Base-by-base conservation (phyloP, 345 rosid genomes). In the Eucalyptus marginata region DNA sequence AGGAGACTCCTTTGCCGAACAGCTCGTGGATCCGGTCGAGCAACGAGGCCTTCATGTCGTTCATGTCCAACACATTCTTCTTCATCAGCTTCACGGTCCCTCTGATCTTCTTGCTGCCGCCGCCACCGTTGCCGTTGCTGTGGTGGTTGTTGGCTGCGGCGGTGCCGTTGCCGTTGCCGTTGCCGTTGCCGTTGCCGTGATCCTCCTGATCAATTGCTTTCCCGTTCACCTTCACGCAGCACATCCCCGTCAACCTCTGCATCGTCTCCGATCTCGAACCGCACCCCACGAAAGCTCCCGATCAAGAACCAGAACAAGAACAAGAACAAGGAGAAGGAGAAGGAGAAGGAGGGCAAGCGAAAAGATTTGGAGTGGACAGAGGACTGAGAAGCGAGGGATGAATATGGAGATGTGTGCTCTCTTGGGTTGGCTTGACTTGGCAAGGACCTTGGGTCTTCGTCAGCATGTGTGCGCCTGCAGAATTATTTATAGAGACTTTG, bases 41-140 rank as follows among this genome's bases (percentile, higher is more conserved):
- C 86, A 92, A 76, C 22, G 98, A 96, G 89, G 98, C 96, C 87
- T 92, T 91, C n/a, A 91, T 59, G 87, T 96, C 98, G 87, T 86
- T 88, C 86, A 96, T 90, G 89, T 96, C 99, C 80, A 96, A 85
- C 62, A 95, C 87, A 79, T 96, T 96, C 92, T 96, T 96, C 92
- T 95, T 96, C 99, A 96, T 96, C 87, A 95, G 90, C 71, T 94
- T 90, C 8, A 95, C 95, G 66, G 91, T 93, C 86, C 96, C 98
- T 68, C 88, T 87, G 66, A 96, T 92, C 93, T 91, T 94, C 93
- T 71, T 85, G 51, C 15, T 87, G 54, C 52, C 91, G 62, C 50
- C 89, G 86, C 89, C 91, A 20, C 86, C 86, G 59, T 90, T 5
- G 36, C 29, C 87, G 50, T 87, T 88, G 89, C 90, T 89, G 87